Conservation (phyloP, 108 stramenopile species). For the Parietichytrium sp. region DNA sequence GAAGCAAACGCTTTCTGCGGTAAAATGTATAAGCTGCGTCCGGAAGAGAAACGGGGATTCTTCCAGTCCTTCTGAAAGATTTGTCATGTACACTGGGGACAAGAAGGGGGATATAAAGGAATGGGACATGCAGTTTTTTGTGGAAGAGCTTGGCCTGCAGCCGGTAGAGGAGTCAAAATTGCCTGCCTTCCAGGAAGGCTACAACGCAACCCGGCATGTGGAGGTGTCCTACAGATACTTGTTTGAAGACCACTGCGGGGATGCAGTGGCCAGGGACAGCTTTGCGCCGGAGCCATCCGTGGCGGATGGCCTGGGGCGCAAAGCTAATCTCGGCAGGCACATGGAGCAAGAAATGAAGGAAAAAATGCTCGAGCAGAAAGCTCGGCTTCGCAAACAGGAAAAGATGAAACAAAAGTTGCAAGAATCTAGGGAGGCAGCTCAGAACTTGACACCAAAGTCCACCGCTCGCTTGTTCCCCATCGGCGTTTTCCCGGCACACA, state of each 20-base stretch:
- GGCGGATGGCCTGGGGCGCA: neutral
- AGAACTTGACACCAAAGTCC: neutral
- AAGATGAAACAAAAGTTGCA: neutral
- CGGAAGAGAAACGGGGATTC: too few species aligned
- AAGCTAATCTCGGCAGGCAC: neutral
- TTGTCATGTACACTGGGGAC: neutral
- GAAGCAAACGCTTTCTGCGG: too few species aligned
- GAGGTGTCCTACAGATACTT: neutral
- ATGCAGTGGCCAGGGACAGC: too few species aligned
- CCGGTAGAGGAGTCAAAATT: neutral
- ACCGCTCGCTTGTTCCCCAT: neutral
- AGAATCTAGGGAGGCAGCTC: neutral
- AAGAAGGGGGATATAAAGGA: constrained; percentile 21
- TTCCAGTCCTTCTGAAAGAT: too few species aligned
- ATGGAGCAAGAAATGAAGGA: neutral
- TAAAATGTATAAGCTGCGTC: too few species aligned
- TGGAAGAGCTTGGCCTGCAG: neutral
- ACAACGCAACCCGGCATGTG: constrained; percentile 6
- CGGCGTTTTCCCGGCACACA: neutral
- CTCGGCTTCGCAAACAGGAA: neutral
- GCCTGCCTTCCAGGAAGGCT: constrained; percentile 1
- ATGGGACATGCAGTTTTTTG: neutral
- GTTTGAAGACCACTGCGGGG: neutral
- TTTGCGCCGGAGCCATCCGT: too few species aligned
- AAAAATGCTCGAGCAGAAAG: neutral